A percentile compares a stretch with the other conserved stretches of the same genome.
phyloP scores from a whole-genome alignment of 495 filamentous ascomycete genomes.

The Aspergillus leporis region DNA sequence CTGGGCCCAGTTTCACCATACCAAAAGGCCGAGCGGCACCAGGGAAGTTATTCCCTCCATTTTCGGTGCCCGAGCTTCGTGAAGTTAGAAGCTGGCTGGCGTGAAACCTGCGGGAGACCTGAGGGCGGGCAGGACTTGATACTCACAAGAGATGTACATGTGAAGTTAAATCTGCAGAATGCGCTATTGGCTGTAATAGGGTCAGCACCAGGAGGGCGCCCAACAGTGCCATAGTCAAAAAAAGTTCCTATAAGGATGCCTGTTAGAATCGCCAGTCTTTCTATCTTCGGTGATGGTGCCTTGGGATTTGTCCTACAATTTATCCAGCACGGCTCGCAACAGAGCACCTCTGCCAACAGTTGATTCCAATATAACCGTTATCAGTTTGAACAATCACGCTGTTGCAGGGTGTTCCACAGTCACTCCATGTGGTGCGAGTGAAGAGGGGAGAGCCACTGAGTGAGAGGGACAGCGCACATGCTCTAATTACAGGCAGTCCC shows the following conservation, averaged over 20 bases:
- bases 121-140: not conserved
- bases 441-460: constrained; percentile 8
- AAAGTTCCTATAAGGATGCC: not conserved
- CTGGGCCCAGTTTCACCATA: constrained; percentile 71
- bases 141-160: constrained; percentile 42
- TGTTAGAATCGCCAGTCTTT: constrained; percentile 10
- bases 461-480: constrained; percentile 19
- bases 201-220: constrained; percentile 10
- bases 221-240: constrained; percentile 15
- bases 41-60: constrained; percentile 70
- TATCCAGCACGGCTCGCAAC: not conserved
- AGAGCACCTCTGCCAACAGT: not conserved
- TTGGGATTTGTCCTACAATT: not conserved
- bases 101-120: not conserved
- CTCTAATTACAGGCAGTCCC: constrained; percentile 10
- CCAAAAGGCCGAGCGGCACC: constrained; percentile 66
- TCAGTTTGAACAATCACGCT: not conserved
- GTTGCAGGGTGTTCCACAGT: constrained; percentile 1
- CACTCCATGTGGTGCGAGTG: constrained; percentile 7
- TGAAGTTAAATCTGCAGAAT: constrained; percentile 22
- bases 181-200: constrained; percentile 12
- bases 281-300: too few species aligned
- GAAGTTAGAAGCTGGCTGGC: not conserved
- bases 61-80: constrained; percentile 34
- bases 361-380: not conserved